Evolutionary conservation across 2,329 filamentous ascomycete genomes (phyloP), one percentile per base, ranked within the genome.

Genomic region (Xylaria multiplex): DNA sequence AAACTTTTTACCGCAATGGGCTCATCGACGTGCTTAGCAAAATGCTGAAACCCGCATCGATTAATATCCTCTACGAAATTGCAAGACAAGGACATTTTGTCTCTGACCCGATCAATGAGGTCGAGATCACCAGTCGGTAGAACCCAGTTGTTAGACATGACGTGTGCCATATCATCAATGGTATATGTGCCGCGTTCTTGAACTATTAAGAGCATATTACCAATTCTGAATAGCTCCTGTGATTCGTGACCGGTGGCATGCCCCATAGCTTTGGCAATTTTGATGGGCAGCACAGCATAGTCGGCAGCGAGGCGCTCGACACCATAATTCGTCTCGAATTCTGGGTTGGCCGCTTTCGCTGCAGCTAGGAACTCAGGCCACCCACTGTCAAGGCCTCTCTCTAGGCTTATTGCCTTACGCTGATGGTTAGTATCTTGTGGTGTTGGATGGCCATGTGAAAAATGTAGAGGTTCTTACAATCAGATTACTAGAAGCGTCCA

Each of bases 191-290:
- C 19, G 35, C 48, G 22, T 19, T 64, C 61, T 32, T 53, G 53
- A 32, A 64, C 48, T 13, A 52, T n/a, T 2, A 50, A 35, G 32
- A 64, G 54, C 46, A 64, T 59, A 32, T 57, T 59, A 6, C 61
- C 61, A 40, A 59, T 59, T 22, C 32, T 53, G 46, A 58, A 64
- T 16, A 64, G 37, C 54, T 59, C 54, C 19, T 57, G 27, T 14
- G 60, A 63, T n/a, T 46, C 11, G 40, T 64, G 24, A 13, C 61
- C 61, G 9, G 61, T 53, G 14, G 54, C 54, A 42, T 53, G 24
- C 24, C 45, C 22, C 22, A 64, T 37, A 46, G 53, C 32, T 16
- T 52, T 32, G 35, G 45, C 22, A 6, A 52, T 16, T 16, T 63
- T 52, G 2, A 1, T 32, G 14, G 19, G 30, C 6, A 55, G 16